phyloP scores from a whole-genome alignment of 306 rosid genomes.

The Cucumis cinereus region DNA sequence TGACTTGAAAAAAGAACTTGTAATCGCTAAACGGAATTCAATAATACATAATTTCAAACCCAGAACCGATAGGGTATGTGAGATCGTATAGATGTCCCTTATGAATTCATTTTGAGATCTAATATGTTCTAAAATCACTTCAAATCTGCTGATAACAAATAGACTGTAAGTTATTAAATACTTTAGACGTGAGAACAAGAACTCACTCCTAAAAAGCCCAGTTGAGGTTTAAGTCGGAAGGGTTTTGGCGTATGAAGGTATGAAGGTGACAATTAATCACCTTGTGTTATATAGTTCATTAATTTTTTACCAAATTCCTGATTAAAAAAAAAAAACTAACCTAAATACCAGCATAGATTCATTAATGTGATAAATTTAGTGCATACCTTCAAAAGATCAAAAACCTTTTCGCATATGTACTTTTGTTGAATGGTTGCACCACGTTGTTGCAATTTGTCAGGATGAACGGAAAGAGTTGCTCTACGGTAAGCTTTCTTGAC shows the following conservation, averaged over 20 bases:
- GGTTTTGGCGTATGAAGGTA: too few species aligned
- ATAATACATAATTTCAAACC: not conserved
- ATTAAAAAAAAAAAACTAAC: not conserved
- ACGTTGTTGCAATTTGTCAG: conserved; percentile 92
- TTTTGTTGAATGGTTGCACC: conserved; percentile 90
- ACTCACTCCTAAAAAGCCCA: not conserved
- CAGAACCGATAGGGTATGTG: too few species aligned
- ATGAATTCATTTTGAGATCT: too few species aligned
- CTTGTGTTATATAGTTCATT: not conserved
- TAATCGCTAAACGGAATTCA: not conserved
- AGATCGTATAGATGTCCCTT: too few species aligned
- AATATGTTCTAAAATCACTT: not conserved
- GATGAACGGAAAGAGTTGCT: conserved; percentile 89
- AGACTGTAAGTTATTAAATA: too few species aligned
- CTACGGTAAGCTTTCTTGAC: conserved; percentile 82
- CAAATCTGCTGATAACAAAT: not conserved
- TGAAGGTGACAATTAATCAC: not conserved
- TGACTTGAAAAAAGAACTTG: too few species aligned
- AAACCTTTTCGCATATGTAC: conserved; percentile 86
- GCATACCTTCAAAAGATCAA: conserved; percentile 88
- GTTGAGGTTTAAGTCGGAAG: not conserved
- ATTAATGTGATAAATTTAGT: not conserved
- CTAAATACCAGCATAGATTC: not conserved
- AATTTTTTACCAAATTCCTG: not conserved
- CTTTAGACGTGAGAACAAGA: not conserved